Conservation (phyloP, 1,139 yeast genomes). For the Sugiyamaella neomexicana region DNA sequence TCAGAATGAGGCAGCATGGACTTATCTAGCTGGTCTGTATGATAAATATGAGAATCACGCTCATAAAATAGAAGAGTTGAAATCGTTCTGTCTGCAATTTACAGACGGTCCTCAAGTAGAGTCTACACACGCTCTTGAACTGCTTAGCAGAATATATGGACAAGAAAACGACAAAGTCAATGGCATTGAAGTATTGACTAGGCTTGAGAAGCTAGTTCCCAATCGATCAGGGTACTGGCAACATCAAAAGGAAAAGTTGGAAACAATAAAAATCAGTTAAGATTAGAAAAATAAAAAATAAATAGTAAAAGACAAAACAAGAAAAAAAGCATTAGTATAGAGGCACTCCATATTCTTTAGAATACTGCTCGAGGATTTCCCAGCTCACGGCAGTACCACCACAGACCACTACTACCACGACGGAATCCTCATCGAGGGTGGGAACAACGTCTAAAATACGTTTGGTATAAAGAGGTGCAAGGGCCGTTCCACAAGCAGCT, state of each 20-base stretch:
- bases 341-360: slow-evolving; percentile 30
- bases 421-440: slow-evolving; percentile 29
- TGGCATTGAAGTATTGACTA: slow-evolving; percentile 49
- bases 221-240: slow-evolving; percentile 70
- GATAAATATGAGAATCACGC: slow-evolving; percentile 39
- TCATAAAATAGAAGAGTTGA: slow-evolving; percentile 40
- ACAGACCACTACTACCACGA: slow-evolving; percentile 39
- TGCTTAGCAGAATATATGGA: slow-evolving; percentile 54
- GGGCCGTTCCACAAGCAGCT: slow-evolving; percentile 76
- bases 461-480: slow-evolving; percentile 51
- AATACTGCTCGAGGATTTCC: slow-evolving; percentile 33
- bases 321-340: background rate
- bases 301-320: background rate
- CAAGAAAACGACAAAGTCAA: slow-evolving; percentile 37
- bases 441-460: slow-evolving; percentile 33
- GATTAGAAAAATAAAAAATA: background rate
- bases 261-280: no score
- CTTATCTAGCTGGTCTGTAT: slow-evolving; percentile 66
- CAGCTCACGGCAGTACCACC: slow-evolving; percentile 39
- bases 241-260: no score
- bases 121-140: slow-evolving; percentile 68
- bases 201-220: slow-evolving; percentile 61
- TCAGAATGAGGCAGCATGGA: slow-evolving; percentile 88
- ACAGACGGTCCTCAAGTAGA: slow-evolving; percentile 42
- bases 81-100: slow-evolving; percentile 48